These are phyloP conservation scores for Kwoniella newhampshirensis DNA, from an alignment of 768 basidiomycete genomes.

Conservation along the genomic window DNA sequence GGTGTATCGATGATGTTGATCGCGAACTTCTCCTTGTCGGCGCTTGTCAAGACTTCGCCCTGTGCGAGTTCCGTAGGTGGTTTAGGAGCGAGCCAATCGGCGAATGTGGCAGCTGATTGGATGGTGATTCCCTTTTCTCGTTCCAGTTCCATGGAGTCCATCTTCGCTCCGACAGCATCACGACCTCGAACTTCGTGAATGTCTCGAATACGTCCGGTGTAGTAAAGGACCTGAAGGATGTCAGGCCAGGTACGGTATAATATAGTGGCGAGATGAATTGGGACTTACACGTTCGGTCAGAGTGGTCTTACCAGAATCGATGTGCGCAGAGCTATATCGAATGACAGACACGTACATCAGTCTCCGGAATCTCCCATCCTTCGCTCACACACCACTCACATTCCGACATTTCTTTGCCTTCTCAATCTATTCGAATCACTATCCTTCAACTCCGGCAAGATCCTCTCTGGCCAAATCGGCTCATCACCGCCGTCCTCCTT, in stretches of 20 bases:
- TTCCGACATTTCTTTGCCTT: constrained; percentile 90
- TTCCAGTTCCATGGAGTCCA: constrained; percentile 99
- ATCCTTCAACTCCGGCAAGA: constrained; percentile 57
- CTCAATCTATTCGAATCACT: constrained; percentile 66
- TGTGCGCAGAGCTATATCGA: constrained; percentile 49
- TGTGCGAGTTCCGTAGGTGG: constrained; percentile 55
- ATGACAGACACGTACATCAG: too few species aligned
- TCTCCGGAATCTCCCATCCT: too few species aligned
- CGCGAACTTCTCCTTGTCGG: constrained; percentile 73
- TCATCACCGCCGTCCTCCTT: constrained; percentile 31
- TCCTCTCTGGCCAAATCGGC: constrained; percentile 47
- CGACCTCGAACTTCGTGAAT: constrained; percentile 97
- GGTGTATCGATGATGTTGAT: constrained; percentile 99
- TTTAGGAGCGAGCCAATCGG: constrained; percentile 79
- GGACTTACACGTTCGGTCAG: constrained; percentile 74
- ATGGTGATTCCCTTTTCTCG: constrained; percentile 99
- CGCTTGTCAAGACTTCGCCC: constrained; percentile 27
- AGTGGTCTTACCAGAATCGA: constrained; percentile 92
- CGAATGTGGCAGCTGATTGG: constrained; percentile 97
- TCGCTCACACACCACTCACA: constrained; percentile 55
- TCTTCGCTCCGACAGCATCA: constrained; percentile 96
- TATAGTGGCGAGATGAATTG: neutral
- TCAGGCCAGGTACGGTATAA: neutral
- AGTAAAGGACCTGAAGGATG: constrained; percentile 65
- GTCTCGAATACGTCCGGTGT: constrained; percentile 90